These are phyloP conservation scores for Symbiodinium pilosum DNA, from an alignment of 73 alveolate species.

Conservation along the genomic window DNA sequence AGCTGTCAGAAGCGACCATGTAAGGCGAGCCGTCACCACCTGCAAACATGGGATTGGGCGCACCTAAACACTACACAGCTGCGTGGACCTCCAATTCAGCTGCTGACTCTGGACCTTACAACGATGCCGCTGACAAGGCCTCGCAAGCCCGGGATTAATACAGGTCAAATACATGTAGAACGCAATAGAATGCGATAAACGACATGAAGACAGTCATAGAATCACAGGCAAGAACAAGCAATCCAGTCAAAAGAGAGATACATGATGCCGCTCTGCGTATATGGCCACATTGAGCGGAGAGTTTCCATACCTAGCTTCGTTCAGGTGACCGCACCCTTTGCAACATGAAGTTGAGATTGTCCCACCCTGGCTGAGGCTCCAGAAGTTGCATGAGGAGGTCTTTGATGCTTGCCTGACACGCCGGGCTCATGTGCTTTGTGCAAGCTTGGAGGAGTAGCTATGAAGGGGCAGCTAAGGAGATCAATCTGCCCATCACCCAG, in stretches of 20 bases:
- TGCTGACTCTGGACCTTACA: background rate
- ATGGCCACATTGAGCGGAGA: no score
- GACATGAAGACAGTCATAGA: no score
- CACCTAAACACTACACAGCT: background rate
- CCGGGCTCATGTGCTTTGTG: no score
- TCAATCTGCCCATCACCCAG: background rate
- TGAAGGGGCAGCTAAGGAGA: conserved; percentile 8
- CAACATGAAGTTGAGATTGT: no score
- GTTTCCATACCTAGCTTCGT: no score
- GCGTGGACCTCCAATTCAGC: background rate
- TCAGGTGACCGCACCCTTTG: no score
- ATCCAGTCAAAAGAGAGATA: no score
- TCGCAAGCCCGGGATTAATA: background rate
- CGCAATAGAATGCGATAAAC: no score
- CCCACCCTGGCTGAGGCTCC: background rate
- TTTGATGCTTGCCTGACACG: background rate
- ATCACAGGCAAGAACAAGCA: no score
- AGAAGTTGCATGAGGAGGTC: background rate
- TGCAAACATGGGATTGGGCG: background rate
- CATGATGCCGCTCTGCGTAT: no score
- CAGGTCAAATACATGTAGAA: no score
- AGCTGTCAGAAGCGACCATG: background rate
- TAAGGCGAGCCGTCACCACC: background rate
- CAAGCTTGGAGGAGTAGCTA: no score
- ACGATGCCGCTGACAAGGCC: background rate